Conservation (phyloP, 805 yeast genomes). For the Metschnikowia colocasiae region DNA sequence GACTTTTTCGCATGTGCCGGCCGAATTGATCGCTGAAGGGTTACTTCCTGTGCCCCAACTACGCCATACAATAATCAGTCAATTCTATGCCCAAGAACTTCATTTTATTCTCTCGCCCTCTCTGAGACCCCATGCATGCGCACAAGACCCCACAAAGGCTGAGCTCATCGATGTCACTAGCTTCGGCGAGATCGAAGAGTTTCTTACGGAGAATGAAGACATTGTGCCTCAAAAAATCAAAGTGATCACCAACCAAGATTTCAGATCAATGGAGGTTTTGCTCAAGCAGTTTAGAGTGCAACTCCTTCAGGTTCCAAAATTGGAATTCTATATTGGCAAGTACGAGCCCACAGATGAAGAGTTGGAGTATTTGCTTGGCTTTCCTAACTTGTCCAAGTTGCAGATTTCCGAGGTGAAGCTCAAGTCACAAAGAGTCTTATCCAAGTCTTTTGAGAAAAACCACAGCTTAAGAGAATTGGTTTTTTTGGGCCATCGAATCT, state of each 20-base stretch:
- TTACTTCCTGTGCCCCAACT: constrained; percentile 17
- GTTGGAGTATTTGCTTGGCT: constrained; percentile 22
- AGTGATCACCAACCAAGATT: constrained; percentile 31
- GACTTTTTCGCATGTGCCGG: constrained; percentile 8
- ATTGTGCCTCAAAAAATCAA: constrained; percentile 27
- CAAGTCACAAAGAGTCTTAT: constrained; percentile 4
- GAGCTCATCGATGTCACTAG: constrained; percentile 20
- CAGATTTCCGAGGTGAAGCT: constrained; percentile 28
- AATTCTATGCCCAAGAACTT: constrained; percentile 28
- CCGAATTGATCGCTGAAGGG: constrained; percentile 10
- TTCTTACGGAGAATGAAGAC: constrained; percentile 27
- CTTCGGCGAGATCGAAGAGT: constrained; percentile 31
- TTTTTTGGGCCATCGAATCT: constrained; percentile 31
- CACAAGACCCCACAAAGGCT: constrained; percentile 8
- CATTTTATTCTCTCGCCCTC: constrained; percentile 34
- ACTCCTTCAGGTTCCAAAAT: constrained; percentile 12
- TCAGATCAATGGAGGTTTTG: constrained; percentile 24
- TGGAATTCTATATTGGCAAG: constrained; percentile 31
- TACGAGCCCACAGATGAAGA: constrained; percentile 20
- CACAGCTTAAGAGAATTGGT: constrained; percentile 24
- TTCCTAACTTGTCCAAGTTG: constrained; percentile 27
- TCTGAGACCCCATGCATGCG: constrained; percentile 20
- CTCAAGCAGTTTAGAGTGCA: constrained; percentile 20
- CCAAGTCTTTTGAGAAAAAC: constrained; percentile 10
- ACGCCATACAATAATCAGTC: constrained; percentile 23